Evolutionary conservation across 2,329 filamentous ascomycete species (phyloP).

Genomic region (Raffaelea albimanens): DNA sequence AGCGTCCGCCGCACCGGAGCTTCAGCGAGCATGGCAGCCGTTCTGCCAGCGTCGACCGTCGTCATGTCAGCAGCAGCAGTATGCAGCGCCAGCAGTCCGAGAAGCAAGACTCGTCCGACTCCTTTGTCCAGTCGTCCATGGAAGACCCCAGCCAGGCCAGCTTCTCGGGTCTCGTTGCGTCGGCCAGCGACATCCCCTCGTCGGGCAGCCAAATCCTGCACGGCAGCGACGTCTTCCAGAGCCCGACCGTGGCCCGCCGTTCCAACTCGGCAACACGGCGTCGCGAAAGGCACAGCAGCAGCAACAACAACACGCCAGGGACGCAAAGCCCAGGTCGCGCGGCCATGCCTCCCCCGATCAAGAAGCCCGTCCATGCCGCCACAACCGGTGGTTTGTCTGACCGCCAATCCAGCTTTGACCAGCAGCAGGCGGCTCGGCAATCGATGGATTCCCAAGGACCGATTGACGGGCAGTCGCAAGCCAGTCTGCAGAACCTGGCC

Average conservation of each 20-base stretch:
- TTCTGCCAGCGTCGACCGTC: constrained; percentile 38
- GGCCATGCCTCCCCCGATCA: background rate
- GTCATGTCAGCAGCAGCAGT: constrained; percentile 25
- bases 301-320: background rate
- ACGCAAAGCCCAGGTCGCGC: background rate
- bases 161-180: constrained; percentile 59
- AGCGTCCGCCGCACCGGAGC: constrained; percentile 45
- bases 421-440: background rate
- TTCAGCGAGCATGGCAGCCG: constrained; percentile 49
- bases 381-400: constrained; percentile 29
- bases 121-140: constrained; percentile 57
- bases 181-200: constrained; percentile 67
- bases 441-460: constrained; percentile 10
- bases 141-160: constrained; percentile 54
- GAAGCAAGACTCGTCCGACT: constrained; percentile 59
- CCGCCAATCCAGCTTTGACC: background rate
- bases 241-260: constrained; percentile 53
- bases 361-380: constrained; percentile 20
- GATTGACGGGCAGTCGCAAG: constrained; percentile 21
- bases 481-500: constrained; percentile 39
- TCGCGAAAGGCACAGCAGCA: no score
- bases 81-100: constrained; percentile 23
- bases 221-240: constrained; percentile 80
- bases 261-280: constrained; percentile 30
- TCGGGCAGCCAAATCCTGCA: constrained; percentile 87